phyloP scores from a whole-genome alignment of 2,329 filamentous ascomycete genomes.

The Pyricularia grisea region DNA sequence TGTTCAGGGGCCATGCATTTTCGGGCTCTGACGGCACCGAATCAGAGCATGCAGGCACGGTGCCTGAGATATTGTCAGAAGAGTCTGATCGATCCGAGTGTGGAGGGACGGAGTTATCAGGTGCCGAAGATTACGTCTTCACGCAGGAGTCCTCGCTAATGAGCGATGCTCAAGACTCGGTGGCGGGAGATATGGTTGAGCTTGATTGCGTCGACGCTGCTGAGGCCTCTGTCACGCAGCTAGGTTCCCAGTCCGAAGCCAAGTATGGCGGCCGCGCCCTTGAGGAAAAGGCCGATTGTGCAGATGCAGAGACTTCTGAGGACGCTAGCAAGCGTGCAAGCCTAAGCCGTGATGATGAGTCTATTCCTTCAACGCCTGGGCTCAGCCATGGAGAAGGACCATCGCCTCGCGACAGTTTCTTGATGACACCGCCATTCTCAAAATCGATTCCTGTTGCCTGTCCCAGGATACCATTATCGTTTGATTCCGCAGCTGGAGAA shows the following conservation, averaged over 20 bases:
- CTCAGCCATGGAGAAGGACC: slow-evolving; percentile 18
- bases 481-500: not conserved
- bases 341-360: slow-evolving; percentile 1
- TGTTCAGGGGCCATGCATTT: not conserved
- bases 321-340: not conserved
- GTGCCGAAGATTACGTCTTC: not conserved
- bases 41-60: not conserved
- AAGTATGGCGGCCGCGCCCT: not conserved
- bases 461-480: not conserved
- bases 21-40: not conserved
- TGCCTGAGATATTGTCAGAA: not conserved
- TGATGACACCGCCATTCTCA: slow-evolving; percentile 15
- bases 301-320: not conserved
- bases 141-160: not conserved
- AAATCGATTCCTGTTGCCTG: not conserved
- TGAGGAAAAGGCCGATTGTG: not conserved
- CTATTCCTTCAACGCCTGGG: slow-evolving; percentile 19
- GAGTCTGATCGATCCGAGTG: not conserved
- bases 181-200: not conserved
- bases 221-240: not conserved
- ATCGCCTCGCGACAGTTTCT: slow-evolving; percentile 19
- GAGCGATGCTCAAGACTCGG: not conserved
- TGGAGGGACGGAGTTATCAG: not conserved
- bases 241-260: not conserved
- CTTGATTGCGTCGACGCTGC: not conserved